These are phyloP conservation scores for Diplocarpon mali DNA, from an alignment of 2,329 filamentous ascomycete species.

Conservation along the genomic window DNA sequence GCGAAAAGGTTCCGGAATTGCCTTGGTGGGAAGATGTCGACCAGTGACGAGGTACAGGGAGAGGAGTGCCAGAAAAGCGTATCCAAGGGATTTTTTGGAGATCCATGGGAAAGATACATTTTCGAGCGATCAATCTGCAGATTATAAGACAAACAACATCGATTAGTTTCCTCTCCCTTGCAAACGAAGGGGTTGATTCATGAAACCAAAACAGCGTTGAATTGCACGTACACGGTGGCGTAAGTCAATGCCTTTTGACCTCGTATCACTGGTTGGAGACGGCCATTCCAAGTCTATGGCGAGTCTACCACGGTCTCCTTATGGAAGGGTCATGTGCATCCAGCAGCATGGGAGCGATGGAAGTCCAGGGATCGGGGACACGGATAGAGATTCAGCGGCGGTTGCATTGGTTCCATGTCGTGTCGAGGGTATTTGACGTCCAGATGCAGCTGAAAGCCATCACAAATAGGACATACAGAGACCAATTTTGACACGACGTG, in stretches of 20 bases:
- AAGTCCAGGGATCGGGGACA: too few species aligned
- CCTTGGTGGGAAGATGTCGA: not conserved
- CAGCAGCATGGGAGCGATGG: too few species aligned
- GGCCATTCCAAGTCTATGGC: conserved; percentile 5
- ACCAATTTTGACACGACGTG: not conserved
- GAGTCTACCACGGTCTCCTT: not conserved
- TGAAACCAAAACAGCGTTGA: conserved; percentile 21
- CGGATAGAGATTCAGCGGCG: not conserved
- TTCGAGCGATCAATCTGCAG: conserved; percentile 16
- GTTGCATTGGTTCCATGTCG: not conserved
- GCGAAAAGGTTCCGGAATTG: not conserved
- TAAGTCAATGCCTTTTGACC: conserved; percentile 20
- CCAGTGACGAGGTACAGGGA: too few species aligned
- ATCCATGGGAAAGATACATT: not conserved
- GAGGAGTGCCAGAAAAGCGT: not conserved
- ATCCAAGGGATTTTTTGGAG: not conserved
- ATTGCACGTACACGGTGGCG: conserved; percentile 27
- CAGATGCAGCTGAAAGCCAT: conserved; percentile 10
- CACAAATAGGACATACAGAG: not conserved
- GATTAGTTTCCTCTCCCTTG: conserved; percentile 24
- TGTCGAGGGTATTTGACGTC: conserved; percentile 2
- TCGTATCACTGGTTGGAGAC: conserved; percentile 15
- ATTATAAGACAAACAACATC: conserved; percentile 13
- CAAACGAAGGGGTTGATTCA: conserved; percentile 15
- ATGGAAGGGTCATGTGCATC: too few species aligned